Evolutionary conservation across 2,329 filamentous ascomycete species (phyloP), one percentile per base, ranked within the genome.

Genomic region (Knufia petricola): DNA sequence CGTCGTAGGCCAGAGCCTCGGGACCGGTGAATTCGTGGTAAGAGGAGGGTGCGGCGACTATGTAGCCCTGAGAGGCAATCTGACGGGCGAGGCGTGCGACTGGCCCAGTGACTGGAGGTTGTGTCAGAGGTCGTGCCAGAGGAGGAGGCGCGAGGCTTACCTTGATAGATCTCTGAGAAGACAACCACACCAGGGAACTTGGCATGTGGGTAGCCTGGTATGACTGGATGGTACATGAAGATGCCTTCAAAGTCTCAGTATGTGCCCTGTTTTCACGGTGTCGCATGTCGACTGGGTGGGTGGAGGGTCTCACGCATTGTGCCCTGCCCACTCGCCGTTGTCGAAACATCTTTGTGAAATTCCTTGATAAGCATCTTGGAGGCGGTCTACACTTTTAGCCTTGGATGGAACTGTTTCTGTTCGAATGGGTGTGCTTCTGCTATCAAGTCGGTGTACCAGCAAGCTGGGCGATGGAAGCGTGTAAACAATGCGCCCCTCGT

Each of bases 151-250:
- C 46, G 51, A 39, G 41, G 53, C 6, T 12, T 66, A 88, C 87
- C 88, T 81, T 95, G 89, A 63, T 95, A 95, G 60, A 95, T 95
- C 69, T 95, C 89, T 59, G 84, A 89, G 64, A 94, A 95, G 49
- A 95, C 74, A 12, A 86, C 84, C 3, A 95, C 85, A 17, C 85
- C 88, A 0, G 88, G 88, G 61, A 94, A 95, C 61, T 80, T 88
- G 66, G 89, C 89, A 57, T 92, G 82, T 23, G 89, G 87, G 63
- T 94, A 94, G 52, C 84, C 83, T 1, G 87, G 78, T 56, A 95
- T 83, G 12, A 78, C 80, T 6, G 89, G 89, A 63, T 95, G 87
- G 68, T 89, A 95, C 63, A 94, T 63, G 67, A 89, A 94, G 62
- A 95, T 84, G 57, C 88, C 87, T 94, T 57, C 19, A 28, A 17